Percentiles rank a stretch among this genome's conserved stretches.
These are phyloP conservation scores for Annulohypoxylon truncatum DNA, from an alignment of 2,329 filamentous ascomycete species.

Conservation along the genomic window DNA sequence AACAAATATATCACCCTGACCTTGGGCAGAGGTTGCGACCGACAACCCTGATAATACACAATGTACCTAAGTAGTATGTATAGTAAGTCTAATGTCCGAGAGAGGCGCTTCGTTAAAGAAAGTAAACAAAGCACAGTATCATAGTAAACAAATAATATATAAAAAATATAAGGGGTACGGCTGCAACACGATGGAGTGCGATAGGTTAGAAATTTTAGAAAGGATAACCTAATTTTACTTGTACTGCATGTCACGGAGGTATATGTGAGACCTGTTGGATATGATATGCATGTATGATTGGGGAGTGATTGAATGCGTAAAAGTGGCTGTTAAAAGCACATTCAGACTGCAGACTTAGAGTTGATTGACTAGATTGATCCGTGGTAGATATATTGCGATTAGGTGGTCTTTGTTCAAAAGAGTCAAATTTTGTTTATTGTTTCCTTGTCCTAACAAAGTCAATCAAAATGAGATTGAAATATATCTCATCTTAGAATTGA, in stretches of 20 bases:
- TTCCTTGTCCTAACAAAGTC: neutral
- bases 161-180: conserved; percentile 6
- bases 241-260: conserved; percentile 23
- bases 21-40: conserved; percentile 28
- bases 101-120: conserved; percentile 6
- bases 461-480: neutral
- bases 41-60: conserved; percentile 18
- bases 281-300: conserved; percentile 19
- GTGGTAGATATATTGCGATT: neutral
- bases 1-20: conserved; percentile 17
- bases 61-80: neutral
- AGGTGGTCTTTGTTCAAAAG: neutral
- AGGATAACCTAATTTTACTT: conserved; percentile 13
- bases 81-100: conserved; percentile 32
- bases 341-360: neutral
- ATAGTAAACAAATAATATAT: conserved; percentile 21
- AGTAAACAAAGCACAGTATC: conserved; percentile 23
- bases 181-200: conserved; percentile 1
- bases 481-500: conserved; percentile 10
- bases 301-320: neutral
- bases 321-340: conserved; percentile 9
- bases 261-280: conserved; percentile 27
- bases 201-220: conserved; percentile 8
- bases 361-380: neutral
- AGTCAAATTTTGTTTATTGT: neutral